Evolutionary conservation across 345 rosid species (phyloP).

Genomic region (thale cress (Arabidopsis thaliana)): DNA sequence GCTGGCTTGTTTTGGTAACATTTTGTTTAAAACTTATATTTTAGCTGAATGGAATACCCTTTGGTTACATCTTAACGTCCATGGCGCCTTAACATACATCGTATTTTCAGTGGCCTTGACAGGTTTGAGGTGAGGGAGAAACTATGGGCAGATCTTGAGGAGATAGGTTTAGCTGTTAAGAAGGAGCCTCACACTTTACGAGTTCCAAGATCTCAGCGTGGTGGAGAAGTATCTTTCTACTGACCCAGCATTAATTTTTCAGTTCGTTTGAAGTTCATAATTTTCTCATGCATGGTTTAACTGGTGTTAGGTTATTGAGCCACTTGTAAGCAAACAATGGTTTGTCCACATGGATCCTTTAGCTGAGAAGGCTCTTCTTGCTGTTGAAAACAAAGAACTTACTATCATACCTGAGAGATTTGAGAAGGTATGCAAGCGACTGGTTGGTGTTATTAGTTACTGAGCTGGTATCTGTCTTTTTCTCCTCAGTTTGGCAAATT

Average conservation of each 20-base stretch:
- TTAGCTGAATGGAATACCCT: slow-evolving; percentile 23
- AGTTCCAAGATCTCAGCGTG: slow-evolving; percentile 98
- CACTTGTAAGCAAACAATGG: slow-evolving; percentile 96
- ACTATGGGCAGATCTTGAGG: slow-evolving; percentile 95
- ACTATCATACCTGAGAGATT: slow-evolving; percentile 91
- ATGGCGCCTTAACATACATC: slow-evolving; percentile 28
- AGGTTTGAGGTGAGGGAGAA: slow-evolving; percentile 91
- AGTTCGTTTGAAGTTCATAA: slow-evolving; percentile 29
- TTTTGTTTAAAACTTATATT: slow-evolving; percentile 29
- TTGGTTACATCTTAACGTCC: slow-evolving; percentile 26
- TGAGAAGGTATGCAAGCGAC: slow-evolving; percentile 70
- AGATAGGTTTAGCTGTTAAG: slow-evolving; percentile 85
- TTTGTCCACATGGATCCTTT: slow-evolving; percentile 92
- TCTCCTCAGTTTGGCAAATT: slow-evolving; percentile 24
- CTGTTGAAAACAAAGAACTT: slow-evolving; percentile 77
- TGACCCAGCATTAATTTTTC: slow-evolving; percentile 22
- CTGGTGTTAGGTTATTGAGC: slow-evolving; percentile 77
- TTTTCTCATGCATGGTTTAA: slow-evolving; percentile 32
- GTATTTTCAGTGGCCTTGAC: slow-evolving; percentile 75
- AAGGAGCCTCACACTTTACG: slow-evolving; percentile 76
- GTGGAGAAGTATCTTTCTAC: slow-evolving; percentile 80
- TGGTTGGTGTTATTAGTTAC: slow-evolving; percentile 26
- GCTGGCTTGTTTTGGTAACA: slow-evolving; percentile 89
- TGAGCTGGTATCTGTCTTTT: slow-evolving; percentile 2
- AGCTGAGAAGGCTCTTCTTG: slow-evolving; percentile 95